Base-by-base conservation (phyloP, 257 asterid species). In the Phtheirospermum japonicum region DNA sequence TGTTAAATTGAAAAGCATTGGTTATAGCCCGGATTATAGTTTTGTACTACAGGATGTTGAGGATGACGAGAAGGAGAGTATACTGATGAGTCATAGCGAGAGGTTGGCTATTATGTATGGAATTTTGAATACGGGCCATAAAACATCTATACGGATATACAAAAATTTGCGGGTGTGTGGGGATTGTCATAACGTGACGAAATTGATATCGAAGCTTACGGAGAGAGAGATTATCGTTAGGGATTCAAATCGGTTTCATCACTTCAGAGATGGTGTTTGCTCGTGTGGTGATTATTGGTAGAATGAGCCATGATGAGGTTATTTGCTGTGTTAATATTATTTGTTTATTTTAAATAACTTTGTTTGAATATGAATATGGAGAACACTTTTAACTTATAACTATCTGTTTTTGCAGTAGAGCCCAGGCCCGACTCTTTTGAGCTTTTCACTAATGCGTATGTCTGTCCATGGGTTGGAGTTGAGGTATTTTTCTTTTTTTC, bases 61-160 rank as follows among this genome's bases (percentile, higher is more conserved):
- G 75, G 95, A 89, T 67, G 95, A 89, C 26, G 97, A 87, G 86
- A 86, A 87, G 72, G 94, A 86, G 64, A 69, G 63, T 32, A 85
- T 84, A 17, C 91, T 87, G 36, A 61, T 75, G 12, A 69, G 88
- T 65, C 95, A 89, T 65, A 89, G 90, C 43, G 95, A 89, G 76
- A 83, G 92, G 34, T 71, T 89, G 78, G 97, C 97, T 33, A 84
- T 89, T 68, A 74, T 75, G 63, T 86, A 78, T 63, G 95, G 84
- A 9, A 79, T 87, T 63, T 73, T 89, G n/a, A 89, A 83, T 55
- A 77, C 89, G 17, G 82, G 88, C 17, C 77, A 77, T 17, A 79
- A 74, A 76, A 84, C 77, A 51, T 49, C 73, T 16, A 72, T 83
- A 49, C 65, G 85, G 64, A 79, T 83, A 59, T 81, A 52, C 72